Evolutionary conservation across 169 alveolate species (phyloP).

Genomic region (Cryptosporidium parvum): DNA sequence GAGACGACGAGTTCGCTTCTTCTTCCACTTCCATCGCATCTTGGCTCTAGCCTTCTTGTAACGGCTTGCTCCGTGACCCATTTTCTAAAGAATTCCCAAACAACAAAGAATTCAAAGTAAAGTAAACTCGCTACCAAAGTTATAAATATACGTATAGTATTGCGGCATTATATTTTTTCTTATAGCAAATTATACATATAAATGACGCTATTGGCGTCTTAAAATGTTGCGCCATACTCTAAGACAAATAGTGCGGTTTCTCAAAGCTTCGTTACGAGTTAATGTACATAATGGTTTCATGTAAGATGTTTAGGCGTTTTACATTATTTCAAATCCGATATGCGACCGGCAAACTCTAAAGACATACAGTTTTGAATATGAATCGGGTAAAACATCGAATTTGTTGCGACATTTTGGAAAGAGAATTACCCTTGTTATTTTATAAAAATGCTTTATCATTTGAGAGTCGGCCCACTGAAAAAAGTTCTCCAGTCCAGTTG

Average conservation of each 20-base stretch:
- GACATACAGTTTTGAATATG: neutral
- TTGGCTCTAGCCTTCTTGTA: slow-evolving; percentile 93
- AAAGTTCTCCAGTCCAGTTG: slow-evolving; percentile 22
- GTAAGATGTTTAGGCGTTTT: neutral
- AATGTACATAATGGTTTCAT: too few relatives aligned
- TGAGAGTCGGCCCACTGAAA: neutral
- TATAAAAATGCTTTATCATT: slow-evolving; percentile 44
- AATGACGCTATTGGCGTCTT: slow-evolving; percentile 11
- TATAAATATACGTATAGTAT: neutral
- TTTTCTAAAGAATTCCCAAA: slow-evolving; percentile 43
- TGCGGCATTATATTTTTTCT: neutral
- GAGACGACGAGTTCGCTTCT: slow-evolving; percentile 92
- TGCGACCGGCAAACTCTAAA: neutral
- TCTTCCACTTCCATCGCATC: slow-evolving; percentile 95
- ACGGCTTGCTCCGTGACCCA: slow-evolving; percentile 94
- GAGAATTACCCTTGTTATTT: slow-evolving; percentile 18
- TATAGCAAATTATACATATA: neutral
- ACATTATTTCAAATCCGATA: neutral
- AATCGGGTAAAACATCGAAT: slow-evolving; percentile 45
- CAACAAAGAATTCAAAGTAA: neutral
- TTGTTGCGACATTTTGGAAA: neutral
- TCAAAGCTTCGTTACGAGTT: neutral
- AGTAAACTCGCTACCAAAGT: neutral
- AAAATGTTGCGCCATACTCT: neutral
- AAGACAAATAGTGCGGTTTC: slow-evolving; percentile 1